Evolutionary conservation across 2,329 filamentous ascomycete species (phyloP).

Genomic region (Apiospora marii): DNA sequence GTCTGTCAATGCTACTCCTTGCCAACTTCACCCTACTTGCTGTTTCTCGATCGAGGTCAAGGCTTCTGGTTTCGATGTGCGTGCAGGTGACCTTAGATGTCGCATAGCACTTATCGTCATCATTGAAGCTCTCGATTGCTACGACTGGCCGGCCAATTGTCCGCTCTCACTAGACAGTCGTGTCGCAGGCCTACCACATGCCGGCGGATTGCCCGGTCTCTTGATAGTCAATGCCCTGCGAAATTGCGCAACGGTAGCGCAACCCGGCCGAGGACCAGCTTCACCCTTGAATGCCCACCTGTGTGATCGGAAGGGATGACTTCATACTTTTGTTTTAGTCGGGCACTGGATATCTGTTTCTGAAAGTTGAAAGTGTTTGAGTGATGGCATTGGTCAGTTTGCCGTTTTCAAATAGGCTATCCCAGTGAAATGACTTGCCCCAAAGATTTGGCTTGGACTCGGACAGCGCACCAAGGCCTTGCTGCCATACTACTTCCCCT

Average conservation of each 20-base stretch:
- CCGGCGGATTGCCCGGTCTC: background rate
- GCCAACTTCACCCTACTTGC: background rate
- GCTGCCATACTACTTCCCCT: background rate
- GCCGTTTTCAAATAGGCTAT: too few species aligned
- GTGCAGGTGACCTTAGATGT: background rate
- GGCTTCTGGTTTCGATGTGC: background rate
- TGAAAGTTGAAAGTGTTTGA: too few species aligned
- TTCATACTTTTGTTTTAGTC: too few species aligned
- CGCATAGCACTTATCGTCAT: background rate
- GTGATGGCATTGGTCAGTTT: too few species aligned
- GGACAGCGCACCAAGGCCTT: background rate
- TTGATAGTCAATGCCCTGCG: background rate
- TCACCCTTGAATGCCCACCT: too few species aligned
- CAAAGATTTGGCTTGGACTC: background rate
- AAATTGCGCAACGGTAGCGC: background rate
- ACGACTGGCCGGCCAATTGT: background rate
- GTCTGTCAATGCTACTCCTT: background rate
- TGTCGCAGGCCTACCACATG: background rate
- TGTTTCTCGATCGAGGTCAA: background rate
- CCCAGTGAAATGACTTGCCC: too few species aligned
- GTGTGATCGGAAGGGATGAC: too few species aligned
- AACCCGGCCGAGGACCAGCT: too few species aligned
- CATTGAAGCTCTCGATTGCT: background rate
- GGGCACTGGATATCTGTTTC: too few species aligned
- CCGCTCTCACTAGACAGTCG: background rate